Base-by-base conservation (phyloP, 306 rosid species). In the Sphenostylis stenocarpa region DNA sequence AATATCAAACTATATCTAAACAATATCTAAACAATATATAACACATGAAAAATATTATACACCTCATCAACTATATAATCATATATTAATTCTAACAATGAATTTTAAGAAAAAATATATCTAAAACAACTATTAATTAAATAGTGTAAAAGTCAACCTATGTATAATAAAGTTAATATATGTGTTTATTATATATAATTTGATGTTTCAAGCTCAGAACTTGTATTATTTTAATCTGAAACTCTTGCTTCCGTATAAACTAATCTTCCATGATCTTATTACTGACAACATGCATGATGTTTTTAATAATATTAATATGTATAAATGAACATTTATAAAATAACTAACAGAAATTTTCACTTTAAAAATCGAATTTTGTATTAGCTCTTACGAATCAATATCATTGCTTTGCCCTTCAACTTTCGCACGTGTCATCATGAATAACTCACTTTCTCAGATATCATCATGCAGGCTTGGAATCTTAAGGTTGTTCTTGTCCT, bases 401-500 rank as follows among this genome's bases (percentile, higher is more conserved):
- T 51, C 1, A 49, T 70, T 48, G 74, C 6, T 31, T 49, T 69
- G 45, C 0, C 10, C 16, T 33, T 51, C 26, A 65, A 36, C 39
- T 63, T 83, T 60, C 72, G 44, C 17, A 28, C 5, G 24, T 31
- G 36, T 56, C 72, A 77, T 72, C 5, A 71, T 71, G 82, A 52
- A 23, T 31, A 14, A 13, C n/a, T 31, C 62, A 70, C 47, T 77
- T 82, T 64, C 75, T 33, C 6, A 43, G 38, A 23, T 64, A 77
- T 28, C 75, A 82, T 77, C 3, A 82, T 70, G 70, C 69, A 61
- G 6, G 44, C 58, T 60, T 24, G 77, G 53, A 43, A 74, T 31
- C 7, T 48, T 28, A 26, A 45, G 58, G 72, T 29, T 23, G 72
- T 29, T 23, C 16, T 70, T 47, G 66, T 55, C 36, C 44, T 38